phyloP scores from a whole-genome alignment of 2,329 filamentous ascomycete species.

The Colletotrichum costaricense region DNA sequence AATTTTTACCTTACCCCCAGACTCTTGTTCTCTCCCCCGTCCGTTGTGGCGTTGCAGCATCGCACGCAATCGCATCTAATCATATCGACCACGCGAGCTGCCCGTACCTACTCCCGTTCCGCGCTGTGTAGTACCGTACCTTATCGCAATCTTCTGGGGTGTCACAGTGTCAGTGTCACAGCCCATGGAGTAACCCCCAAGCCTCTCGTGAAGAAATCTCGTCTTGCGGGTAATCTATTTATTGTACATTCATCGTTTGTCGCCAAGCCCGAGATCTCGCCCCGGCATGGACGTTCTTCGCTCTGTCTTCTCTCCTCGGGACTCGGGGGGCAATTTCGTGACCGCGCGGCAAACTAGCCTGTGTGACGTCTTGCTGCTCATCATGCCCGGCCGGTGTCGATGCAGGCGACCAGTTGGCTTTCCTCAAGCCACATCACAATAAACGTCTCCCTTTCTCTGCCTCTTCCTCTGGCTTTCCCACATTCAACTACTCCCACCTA shows the following conservation, averaged over 20 bases:
- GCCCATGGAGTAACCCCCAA: background rate
- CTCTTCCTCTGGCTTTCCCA: conserved; percentile 38
- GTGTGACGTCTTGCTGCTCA: conserved; percentile 15
- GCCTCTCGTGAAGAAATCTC: background rate
- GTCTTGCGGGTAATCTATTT: conserved; percentile 36
- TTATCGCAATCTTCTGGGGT: background rate
- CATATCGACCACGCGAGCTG: background rate
- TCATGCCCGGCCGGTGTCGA: background rate
- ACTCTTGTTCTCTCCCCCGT: background rate
- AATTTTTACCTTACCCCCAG: background rate
- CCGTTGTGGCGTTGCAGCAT: background rate
- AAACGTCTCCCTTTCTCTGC: conserved; percentile 8
- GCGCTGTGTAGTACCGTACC: background rate
- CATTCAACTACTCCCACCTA: conserved; percentile 42
- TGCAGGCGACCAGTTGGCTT: background rate
- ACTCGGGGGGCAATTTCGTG: conserved; percentile 19
- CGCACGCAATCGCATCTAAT: background rate
- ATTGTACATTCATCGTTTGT: conserved; percentile 35
- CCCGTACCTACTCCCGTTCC: background rate
- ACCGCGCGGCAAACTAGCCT: conserved; percentile 23
- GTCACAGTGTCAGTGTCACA: background rate
- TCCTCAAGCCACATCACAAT: background rate
- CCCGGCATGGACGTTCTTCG: conserved; percentile 14
- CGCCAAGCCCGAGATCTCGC: conserved; percentile 20
- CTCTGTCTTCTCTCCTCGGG: background rate